Evolutionary conservation across 1,139 yeast species (phyloP).

Genomic region (Geotrichum carabidarum): DNA sequence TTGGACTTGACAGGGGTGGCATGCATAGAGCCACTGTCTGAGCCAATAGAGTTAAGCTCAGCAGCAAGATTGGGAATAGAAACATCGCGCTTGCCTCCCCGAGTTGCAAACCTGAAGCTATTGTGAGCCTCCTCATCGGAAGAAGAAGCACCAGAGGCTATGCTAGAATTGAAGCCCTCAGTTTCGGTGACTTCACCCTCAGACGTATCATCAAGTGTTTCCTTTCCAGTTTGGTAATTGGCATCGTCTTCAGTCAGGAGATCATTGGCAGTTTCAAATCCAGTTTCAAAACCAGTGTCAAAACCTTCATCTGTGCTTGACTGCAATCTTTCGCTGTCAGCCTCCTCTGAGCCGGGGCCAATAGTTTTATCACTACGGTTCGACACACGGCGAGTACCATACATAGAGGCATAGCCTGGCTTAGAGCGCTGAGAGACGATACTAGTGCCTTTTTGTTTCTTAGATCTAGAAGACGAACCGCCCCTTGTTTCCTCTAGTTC

Average conservation of each 20-base stretch:
- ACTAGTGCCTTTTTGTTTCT: slow-evolving; percentile 8
- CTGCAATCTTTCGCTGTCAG: neutral
- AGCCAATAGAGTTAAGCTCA: neutral
- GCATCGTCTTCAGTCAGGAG: slow-evolving; percentile 35
- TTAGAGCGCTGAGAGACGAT: neutral
- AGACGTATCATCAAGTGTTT: slow-evolving; percentile 30
- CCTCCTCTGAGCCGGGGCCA: neutral
- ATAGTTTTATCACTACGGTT: neutral
- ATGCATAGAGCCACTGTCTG: neutral
- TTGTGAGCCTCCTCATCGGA: slow-evolving; percentile 10
- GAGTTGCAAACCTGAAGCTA: slow-evolving; percentile 12
- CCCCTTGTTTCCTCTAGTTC: slow-evolving; percentile 23
- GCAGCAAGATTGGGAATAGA: slow-evolving; percentile 2
- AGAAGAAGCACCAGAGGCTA: neutral
- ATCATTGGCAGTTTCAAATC: slow-evolving; percentile 30
- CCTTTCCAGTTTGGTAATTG: slow-evolving; percentile 32
- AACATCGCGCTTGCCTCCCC: slow-evolving; percentile 4
- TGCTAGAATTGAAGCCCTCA: neutral
- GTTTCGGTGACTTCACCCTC: slow-evolving; percentile 25
- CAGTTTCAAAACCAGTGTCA: neutral
- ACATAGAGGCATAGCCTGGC: slow-evolving; percentile 1
- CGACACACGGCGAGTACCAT: neutral
- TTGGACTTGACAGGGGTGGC: slow-evolving; percentile 8
- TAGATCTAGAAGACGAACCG: slow-evolving; percentile 7
- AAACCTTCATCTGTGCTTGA: neutral